A percentile compares a stretch with the other conserved stretches of the same genome.
phyloP scores from a whole-genome alignment of 371 early-diverging fungal species.

The Fennellomyces sp. region DNA sequence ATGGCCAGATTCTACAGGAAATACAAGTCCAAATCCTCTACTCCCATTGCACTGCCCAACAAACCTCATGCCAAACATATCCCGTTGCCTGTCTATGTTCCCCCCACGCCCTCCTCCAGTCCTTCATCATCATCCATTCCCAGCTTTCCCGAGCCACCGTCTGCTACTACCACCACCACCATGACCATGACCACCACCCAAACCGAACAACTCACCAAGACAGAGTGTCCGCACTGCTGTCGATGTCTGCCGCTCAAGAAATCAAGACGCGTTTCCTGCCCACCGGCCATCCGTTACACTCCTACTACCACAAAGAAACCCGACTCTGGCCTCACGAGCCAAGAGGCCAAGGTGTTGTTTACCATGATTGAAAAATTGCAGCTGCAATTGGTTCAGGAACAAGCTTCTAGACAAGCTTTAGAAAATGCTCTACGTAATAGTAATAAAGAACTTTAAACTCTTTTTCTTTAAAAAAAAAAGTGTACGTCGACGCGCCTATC shows the following conservation, averaged over 20 bases:
- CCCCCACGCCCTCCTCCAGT: constrained; percentile 2
- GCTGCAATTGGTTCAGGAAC: constrained; percentile 10
- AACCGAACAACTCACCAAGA: not conserved
- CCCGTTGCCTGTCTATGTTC: constrained; percentile 23
- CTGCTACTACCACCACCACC: not conserved
- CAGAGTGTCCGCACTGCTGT: constrained; percentile 6
- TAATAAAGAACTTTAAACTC: no score
- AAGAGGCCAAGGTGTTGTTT: constrained; percentile 17
- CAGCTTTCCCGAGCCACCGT: not conserved
- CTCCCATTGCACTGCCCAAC: no score
- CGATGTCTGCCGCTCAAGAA: not conserved
- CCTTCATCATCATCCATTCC: not conserved
- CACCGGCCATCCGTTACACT: constrained; percentile 12
- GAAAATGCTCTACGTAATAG: constrained; percentile 4
- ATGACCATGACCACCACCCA: no score
- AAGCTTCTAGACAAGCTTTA: constrained; percentile 9
- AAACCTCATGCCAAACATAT: constrained; percentile 18
- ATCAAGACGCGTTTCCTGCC: constrained; percentile 8
- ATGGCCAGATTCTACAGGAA: no score
- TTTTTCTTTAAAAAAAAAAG: no score
- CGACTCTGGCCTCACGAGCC: not conserved
- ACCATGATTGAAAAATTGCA: constrained; percentile 18
- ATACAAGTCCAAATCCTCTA: no score
- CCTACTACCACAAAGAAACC: not conserved
- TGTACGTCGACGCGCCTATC: no score